Percentiles rank a stretch among this genome's conserved stretches.
Conservation (phyloP, 108 stramenopile genomes). For the Cyclostephanos tholiformis region DNA sequence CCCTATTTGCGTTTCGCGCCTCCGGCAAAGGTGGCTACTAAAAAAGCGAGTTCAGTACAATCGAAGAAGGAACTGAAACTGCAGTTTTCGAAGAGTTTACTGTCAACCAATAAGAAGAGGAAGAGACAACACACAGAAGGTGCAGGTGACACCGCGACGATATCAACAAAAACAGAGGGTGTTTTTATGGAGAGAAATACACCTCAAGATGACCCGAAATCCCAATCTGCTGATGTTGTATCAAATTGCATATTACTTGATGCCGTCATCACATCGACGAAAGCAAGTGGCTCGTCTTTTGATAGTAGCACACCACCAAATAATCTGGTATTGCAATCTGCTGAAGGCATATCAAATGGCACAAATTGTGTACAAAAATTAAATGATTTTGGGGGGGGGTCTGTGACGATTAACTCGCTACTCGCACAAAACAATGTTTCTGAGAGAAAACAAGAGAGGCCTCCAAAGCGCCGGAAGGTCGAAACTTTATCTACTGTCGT, state of each 20-base stretch:
- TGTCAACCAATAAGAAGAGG: constrained; percentile 5
- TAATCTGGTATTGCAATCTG: too few species aligned
- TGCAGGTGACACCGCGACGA: background rate
- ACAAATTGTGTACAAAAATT: background rate
- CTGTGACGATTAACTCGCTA: background rate
- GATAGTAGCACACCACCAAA: too few species aligned
- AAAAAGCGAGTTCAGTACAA: constrained; percentile 1
- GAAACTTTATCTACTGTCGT: background rate
- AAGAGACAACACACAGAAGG: constrained; percentile 9
- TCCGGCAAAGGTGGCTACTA: constrained; percentile 26
- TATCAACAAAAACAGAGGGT: background rate
- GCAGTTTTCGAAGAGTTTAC: constrained; percentile 11
- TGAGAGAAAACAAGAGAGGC: background rate
- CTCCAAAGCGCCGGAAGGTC: constrained; percentile 7
- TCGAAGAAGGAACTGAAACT: constrained; percentile 15
- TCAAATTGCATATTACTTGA: background rate
- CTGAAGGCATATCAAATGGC: too few species aligned
- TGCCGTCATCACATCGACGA: too few species aligned
- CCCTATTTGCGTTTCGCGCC: constrained; percentile 44
- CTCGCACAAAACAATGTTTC: background rate
- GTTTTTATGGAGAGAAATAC: background rate
- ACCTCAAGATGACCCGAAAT: background rate
- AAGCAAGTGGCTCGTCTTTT: too few species aligned
- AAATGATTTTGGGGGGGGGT: background rate
- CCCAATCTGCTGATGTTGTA: background rate